Evolutionary conservation across 495 filamentous ascomycete species (phyloP).

Genomic region (Neurospora tetraspora): DNA sequence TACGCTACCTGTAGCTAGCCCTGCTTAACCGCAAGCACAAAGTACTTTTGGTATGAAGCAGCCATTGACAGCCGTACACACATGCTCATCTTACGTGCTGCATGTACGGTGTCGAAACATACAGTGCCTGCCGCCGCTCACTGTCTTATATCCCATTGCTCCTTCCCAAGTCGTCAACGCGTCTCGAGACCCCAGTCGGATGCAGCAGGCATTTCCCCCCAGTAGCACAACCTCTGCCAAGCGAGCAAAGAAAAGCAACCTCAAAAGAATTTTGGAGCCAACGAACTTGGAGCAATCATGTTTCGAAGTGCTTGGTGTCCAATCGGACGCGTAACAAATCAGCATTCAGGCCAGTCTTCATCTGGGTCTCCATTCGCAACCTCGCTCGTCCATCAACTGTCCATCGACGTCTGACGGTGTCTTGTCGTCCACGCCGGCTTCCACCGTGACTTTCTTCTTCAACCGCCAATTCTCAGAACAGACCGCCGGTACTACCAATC

Average conservation of each 20-base stretch:
- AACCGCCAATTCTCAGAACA: not conserved
- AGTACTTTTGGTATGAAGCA: not conserved
- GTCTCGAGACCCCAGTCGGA: not conserved
- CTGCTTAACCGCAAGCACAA: not conserved
- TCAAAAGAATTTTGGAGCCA: not conserved
- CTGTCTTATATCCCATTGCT: not conserved
- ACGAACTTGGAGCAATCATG: too few relatives aligned
- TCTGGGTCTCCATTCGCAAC: not conserved
- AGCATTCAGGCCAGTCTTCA: not conserved
- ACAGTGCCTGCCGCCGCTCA: not conserved
- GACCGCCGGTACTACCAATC: not conserved
- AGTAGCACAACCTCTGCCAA: not conserved
- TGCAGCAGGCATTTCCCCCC: not conserved
- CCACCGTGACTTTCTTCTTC: not conserved
- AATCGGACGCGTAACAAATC: not conserved
- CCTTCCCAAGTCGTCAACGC: not conserved
- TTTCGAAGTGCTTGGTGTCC: too few relatives aligned
- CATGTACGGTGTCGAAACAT: not conserved
- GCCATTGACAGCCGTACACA: too few relatives aligned
- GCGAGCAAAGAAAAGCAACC: not conserved
- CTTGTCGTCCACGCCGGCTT: not conserved
- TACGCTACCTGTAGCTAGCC: not conserved
- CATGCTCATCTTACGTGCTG: not conserved
- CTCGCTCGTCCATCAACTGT: not conserved
- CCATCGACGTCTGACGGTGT: not conserved